A percentile compares a stretch with the other conserved stretches of the same genome.
These are phyloP conservation scores for Paulownia fortunei DNA, from an alignment of 257 asterid species.

Conservation along the genomic window DNA sequence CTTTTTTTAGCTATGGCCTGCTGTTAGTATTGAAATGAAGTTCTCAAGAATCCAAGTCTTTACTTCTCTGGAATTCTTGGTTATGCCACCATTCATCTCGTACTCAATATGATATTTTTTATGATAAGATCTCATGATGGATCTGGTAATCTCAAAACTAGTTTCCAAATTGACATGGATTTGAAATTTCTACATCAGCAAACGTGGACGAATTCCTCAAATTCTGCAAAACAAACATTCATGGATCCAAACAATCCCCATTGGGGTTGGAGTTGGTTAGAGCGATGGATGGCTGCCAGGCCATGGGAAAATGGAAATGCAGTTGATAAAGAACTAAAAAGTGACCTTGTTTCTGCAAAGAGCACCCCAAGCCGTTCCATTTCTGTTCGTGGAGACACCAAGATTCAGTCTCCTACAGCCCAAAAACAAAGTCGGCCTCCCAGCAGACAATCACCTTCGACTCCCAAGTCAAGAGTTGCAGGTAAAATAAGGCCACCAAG, in stretches of 20 bases:
- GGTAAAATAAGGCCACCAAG: conserved; percentile 40
- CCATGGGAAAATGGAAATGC: conserved; percentile 62
- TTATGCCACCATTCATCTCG: not conserved
- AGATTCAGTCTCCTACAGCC: conserved; percentile 41
- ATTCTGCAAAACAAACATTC: conserved; percentile 48
- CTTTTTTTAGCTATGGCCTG: too few relatives aligned
- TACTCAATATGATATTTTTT: not conserved
- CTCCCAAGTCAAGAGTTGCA: conserved; percentile 50
- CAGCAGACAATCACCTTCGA: conserved; percentile 60
- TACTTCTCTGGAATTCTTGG: not conserved
- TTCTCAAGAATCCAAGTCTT: not conserved
- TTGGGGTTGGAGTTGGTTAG: conserved; percentile 96
- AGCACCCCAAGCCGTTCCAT: conserved; percentile 29
- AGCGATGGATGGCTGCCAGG: conserved; percentile 82
- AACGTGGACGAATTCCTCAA: conserved; percentile 52
- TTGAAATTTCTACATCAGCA: conserved; percentile 36
- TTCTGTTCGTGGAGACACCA: conserved; percentile 32
- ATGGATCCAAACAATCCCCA: conserved; percentile 73
- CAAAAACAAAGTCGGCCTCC: conserved; percentile 44
- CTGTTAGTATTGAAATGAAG: not conserved
- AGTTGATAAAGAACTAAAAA: conserved; percentile 40
- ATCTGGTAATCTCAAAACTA: not conserved
- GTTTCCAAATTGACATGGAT: not conserved
- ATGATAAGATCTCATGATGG: not conserved
- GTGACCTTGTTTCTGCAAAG: conserved; percentile 32